Base-by-base conservation (phyloP, 495 filamentous ascomycete species). In the Neurospora discreta region DNA sequence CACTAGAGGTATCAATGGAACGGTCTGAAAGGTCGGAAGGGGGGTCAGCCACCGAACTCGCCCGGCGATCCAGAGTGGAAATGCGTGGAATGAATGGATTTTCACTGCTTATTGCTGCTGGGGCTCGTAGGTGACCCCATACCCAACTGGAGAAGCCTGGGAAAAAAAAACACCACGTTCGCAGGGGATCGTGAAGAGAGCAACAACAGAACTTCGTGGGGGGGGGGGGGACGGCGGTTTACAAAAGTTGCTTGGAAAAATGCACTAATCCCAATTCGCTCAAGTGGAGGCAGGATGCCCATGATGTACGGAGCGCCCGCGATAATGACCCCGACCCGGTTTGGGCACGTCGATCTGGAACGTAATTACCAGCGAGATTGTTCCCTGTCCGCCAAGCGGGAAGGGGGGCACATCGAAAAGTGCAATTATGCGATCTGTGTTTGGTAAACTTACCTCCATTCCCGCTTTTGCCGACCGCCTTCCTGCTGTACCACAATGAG, bases 241-340 rank as follows among this genome's bases (percentile, higher is more conserved):
- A 65, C 38, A 71, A 44, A 23, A 26, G 1, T 30, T 3, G 5
- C 9, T 40, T 40, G 39, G 10, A 41, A 38, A 69, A 30, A 43
- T 39, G 69, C 60, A 39, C 71, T 69, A 73, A 70, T 65, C 40
- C 69, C 41, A 39, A 52, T 71, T 72, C 52, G 30, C 52, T 16
- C 52, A 36, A 43, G 67, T 73, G 67, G 71, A 70, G 33, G 73
- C 23, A 65, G 23, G 68, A 70, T 74, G 69, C 71, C 76, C 77
- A 77, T 78, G 76, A 79, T 78, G 73, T 77, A 74, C 52, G 52
- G 52, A 65, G 26, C 52, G 52, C 26, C 78, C 74, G 75, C 68
- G 68, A 74, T 68, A 65, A 65, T 65, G 26, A 65, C 52, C 52
- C 52, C 52, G 52, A 26, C 52, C 70, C 68, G 72, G 72, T 74